Base-by-base conservation (phyloP, 495 filamentous ascomycete genomes). In the Aspergillus olivimuriae region DNA sequence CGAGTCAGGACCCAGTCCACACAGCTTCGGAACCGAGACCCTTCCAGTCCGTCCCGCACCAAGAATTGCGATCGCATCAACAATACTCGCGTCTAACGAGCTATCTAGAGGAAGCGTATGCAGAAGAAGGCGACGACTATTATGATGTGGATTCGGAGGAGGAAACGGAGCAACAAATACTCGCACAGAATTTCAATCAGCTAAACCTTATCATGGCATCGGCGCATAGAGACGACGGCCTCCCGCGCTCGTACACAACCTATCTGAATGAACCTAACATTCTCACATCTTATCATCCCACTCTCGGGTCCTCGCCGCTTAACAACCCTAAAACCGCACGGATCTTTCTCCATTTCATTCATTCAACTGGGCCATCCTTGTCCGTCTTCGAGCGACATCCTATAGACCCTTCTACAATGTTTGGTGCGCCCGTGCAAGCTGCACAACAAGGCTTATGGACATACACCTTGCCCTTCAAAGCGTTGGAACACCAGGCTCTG, bases 281-380 rank as follows among this genome's bases (percentile, higher is more conserved):
- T n/a, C 75, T 98, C 8, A 79, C 84, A 9, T 77, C 76, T 1
- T 97, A 98, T 51, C 73, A 72, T 12, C 84, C 89, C 4, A 81
- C 85, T 3, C 74, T 82, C 18, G 70, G 76, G 15, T 87, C 83
- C 3, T 89, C 87, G 24, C 92, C 90, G 4, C 65, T 96, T 18
- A 86, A 81, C 52, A 89, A 97, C 55, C 74, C 79, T 2, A 81
- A 82, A 43, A 94, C 88, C 1, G 89, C 89, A 8, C 78, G 84
- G 23, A 79, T 96, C 12, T 98, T 97, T 59, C 83, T 83, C 56
- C 89, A 97, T 66, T 98, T 96, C 61, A 80, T 96, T 19, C 83
- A 88, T 52, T 83, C 90, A 6, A 95, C 89, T 2, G 92, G 84
- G 0, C 89, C 91, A 1, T 84, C 76, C 50, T 73, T 97, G 48